phyloP scores from a whole-genome alignment of 2,329 filamentous ascomycete species.

The Mycosphaerella arachidis region DNA sequence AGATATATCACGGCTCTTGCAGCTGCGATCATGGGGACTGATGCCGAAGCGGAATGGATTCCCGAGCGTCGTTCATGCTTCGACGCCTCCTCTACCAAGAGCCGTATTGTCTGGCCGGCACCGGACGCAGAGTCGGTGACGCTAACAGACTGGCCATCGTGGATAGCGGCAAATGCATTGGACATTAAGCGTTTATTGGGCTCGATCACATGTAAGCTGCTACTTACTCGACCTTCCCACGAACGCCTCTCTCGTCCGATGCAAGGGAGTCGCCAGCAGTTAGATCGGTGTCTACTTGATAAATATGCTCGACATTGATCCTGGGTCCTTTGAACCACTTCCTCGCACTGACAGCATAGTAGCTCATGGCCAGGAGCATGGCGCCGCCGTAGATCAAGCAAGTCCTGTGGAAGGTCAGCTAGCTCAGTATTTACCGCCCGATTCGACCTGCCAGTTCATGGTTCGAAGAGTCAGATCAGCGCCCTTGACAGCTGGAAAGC shows the following conservation, averaged over 20 bases:
- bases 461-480: constrained; percentile 25
- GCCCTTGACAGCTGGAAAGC: constrained; percentile 31
- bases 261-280: background rate
- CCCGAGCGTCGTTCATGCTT: no score
- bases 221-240: background rate
- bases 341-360: constrained; percentile 29
- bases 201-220: no score
- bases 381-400: constrained; percentile 31
- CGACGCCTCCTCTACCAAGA: no score
- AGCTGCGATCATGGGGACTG: no score
- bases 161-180: no score
- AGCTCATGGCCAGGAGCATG: constrained; percentile 29
- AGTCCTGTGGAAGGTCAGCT: constrained; percentile 11
- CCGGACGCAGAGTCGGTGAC: no score
- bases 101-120: no score
- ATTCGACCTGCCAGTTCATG: constrained; percentile 29
- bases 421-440: no score
- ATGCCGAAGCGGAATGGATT: no score
- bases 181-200: no score
- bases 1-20: no score
- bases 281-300: background rate
- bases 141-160: no score
- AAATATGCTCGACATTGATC: constrained; percentile 29
- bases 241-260: background rate
- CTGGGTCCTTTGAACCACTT: constrained; percentile 35